A percentile compares a stretch with the other conserved stretches of the same genome.
Evolutionary conservation across 176 grass and related monocot species (phyloP).

Genomic region (Carex scoparia): DNA sequence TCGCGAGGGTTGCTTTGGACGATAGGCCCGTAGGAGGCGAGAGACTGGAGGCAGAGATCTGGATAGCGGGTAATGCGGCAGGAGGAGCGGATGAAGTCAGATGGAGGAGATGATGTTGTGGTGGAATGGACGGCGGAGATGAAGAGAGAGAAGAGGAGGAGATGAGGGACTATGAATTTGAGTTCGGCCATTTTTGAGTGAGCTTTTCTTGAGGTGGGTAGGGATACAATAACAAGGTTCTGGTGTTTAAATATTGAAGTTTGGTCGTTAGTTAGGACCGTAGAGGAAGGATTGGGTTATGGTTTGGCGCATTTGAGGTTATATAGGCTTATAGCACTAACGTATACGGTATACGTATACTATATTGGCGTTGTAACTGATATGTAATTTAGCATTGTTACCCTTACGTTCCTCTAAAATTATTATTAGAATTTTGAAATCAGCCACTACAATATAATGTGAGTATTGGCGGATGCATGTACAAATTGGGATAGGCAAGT

Average conservation of each 20-base stretch:
- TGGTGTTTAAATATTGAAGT: neutral
- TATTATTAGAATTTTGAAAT: too few relatives aligned
- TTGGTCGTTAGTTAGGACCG: neutral
- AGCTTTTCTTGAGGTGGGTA: neutral
- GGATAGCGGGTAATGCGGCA: conserved; percentile 82
- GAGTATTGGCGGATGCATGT: too few relatives aligned
- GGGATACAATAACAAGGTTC: neutral
- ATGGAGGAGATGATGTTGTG: conserved; percentile 6
- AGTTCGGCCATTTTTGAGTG: neutral
- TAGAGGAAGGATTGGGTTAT: neutral
- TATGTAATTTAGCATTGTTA: neutral
- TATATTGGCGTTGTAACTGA: neutral
- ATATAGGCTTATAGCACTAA: too few relatives aligned
- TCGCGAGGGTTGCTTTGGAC: conserved; percentile 56
- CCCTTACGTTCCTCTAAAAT: neutral
- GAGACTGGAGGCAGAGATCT: conserved; percentile 63
- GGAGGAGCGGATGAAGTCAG: conserved; percentile 65
- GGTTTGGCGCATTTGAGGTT: neutral
- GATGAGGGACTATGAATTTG: neutral
- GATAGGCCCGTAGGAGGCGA: conserved; percentile 44
- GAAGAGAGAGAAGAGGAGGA: conserved; percentile 26
- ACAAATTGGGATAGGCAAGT: too few relatives aligned
- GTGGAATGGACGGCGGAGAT: neutral
- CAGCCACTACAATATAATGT: too few relatives aligned
- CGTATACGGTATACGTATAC: neutral